These are phyloP conservation scores for Candida peoriensis DNA, from an alignment of 805 yeast species.

Conservation along the genomic window DNA sequence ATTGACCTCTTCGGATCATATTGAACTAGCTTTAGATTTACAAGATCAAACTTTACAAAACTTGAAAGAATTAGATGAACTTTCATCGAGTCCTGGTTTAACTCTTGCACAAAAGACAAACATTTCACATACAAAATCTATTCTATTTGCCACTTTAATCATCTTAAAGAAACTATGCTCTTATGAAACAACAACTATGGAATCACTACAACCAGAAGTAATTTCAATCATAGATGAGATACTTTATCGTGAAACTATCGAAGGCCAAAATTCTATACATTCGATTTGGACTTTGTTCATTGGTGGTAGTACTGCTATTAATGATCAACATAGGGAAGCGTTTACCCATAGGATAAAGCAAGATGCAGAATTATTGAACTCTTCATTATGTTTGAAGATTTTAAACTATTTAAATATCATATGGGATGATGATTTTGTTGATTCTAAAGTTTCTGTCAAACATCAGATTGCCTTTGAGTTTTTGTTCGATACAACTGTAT, in stretches of 20 bases:
- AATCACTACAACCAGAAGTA: conserved; percentile 12
- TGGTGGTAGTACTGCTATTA: conserved; percentile 17
- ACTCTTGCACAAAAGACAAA: conserved; percentile 12
- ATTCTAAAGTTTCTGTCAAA: background rate
- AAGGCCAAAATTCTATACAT: conserved; percentile 7
- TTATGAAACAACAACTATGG: conserved; percentile 7
- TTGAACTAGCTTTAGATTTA: conserved; percentile 6
- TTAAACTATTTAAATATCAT: conserved; percentile 20
- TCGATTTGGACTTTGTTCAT: conserved; percentile 23
- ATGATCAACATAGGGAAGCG: conserved; percentile 9
- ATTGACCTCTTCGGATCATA: conserved; percentile 9
- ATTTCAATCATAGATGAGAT: conserved; percentile 10
- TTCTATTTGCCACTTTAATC: conserved; percentile 14
- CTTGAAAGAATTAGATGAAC: background rate
- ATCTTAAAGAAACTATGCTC: conserved; percentile 14
- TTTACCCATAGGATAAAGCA: conserved; percentile 11
- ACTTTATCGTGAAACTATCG: conserved; percentile 6
- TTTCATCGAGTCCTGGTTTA: background rate
- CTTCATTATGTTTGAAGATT: conserved; percentile 18
- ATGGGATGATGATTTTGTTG: conserved; percentile 17
- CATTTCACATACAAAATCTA: conserved; percentile 13
- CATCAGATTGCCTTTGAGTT: conserved; percentile 20
- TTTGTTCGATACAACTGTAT: conserved; percentile 21
- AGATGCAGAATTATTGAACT: conserved; percentile 13
- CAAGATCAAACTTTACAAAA: conserved; percentile 4